A percentile compares a stretch with the other conserved stretches of the same genome.
Conservation (phyloP, 176 grass and related monocot genomes). For the Elymus sibiricus region DNA sequence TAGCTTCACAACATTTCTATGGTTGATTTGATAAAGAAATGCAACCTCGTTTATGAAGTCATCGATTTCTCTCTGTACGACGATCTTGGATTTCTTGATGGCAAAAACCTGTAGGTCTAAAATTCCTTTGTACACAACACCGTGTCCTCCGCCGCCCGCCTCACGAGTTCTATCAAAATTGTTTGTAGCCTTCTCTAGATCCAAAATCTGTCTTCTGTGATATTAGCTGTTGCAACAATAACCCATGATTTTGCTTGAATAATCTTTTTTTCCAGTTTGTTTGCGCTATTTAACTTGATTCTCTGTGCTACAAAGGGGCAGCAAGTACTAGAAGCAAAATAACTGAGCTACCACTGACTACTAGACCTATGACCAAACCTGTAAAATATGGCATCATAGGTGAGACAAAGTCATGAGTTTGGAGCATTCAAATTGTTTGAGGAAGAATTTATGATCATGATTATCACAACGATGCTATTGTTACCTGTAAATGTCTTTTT, state of each 20-base stretch:
- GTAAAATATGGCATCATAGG: not conserved
- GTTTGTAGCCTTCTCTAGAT: not conserved
- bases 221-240: not conserved
- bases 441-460: not conserved
- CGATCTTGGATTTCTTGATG: constrained; percentile 13
- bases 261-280: not conserved
- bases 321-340: not conserved
- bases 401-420: not conserved
- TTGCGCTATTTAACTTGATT: not conserved
- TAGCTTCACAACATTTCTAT: too few species aligned
- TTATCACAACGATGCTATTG: not conserved
- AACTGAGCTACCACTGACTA: not conserved
- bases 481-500: not conserved
- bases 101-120: not conserved
- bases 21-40: constrained; percentile 20
- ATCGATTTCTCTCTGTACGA: not conserved
- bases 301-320: not conserved
- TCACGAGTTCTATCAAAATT: not conserved
- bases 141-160: not conserved
- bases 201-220: not conserved
- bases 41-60: constrained; percentile 18
- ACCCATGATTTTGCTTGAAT: not conserved
- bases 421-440: not conserved
- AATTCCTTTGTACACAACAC: not conserved
- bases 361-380: not conserved